These are phyloP conservation scores for Platismatia glauca DNA, from an alignment of 495 filamentous ascomycete genomes.

Conservation along the genomic window DNA sequence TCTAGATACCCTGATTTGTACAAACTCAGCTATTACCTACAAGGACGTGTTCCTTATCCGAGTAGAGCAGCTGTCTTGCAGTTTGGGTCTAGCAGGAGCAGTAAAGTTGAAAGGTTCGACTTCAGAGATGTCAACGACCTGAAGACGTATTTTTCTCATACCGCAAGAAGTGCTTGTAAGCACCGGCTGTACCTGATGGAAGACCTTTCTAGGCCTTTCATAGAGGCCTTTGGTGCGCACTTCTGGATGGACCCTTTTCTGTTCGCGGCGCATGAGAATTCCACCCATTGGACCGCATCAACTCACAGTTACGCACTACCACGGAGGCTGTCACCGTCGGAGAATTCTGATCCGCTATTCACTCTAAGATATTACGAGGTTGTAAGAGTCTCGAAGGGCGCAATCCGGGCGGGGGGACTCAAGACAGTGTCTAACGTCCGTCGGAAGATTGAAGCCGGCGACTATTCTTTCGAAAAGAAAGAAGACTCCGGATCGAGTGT, in stretches of 20 bases:
- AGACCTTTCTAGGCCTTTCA: background rate
- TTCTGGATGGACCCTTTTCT: conserved; percentile 5
- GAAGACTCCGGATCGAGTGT: no score
- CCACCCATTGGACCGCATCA: background rate
- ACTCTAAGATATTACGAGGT: no score
- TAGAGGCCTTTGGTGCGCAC: conserved; percentile 3
- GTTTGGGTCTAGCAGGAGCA: background rate
- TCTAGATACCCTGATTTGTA: conserved; percentile 2
- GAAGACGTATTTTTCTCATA: background rate
- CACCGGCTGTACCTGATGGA: conserved; percentile 1
- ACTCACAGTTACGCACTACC: no score
- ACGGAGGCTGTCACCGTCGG: no score
- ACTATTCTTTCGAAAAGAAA: no score
- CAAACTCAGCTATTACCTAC: background rate
- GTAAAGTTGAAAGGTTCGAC: background rate
- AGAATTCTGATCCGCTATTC: no score
- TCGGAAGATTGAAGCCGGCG: no score
- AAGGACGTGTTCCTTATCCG: background rate
- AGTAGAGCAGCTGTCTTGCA: conserved; percentile 3
- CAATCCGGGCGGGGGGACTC: no score
- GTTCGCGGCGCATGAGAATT: conserved; percentile 4
- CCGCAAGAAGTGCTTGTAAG: background rate
- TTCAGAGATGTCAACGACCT: background rate
- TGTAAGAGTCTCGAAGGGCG: no score
- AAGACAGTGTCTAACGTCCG: no score